A percentile compares a stretch with the other conserved stretches of the same genome.
These are phyloP conservation scores for Ophiorrhiza pumila DNA, from an alignment of 257 asterid genomes.

Conservation along the genomic window DNA sequence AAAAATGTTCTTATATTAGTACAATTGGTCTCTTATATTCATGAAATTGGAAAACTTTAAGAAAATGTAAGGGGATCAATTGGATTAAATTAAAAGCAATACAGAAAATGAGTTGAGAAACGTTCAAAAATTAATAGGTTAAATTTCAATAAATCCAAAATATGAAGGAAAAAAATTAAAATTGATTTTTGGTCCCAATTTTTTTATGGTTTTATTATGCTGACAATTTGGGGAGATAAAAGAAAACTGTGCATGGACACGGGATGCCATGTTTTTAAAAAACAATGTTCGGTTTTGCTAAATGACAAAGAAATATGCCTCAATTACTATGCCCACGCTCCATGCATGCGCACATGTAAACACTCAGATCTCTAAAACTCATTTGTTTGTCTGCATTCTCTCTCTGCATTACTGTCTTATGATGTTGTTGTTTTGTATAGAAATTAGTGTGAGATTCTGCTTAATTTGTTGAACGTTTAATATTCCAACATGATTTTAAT, in stretches of 20 bases:
- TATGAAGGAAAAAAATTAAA: neutral
- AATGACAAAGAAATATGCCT: conserved; percentile 36
- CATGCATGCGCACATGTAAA: conserved; percentile 41
- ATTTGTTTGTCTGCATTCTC: conserved; percentile 26
- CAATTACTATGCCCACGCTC: conserved; percentile 29
- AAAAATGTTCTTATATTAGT: no score
- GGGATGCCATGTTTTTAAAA: conserved; percentile 14
- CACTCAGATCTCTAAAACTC: conserved; percentile 30
- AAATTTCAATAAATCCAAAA: no score
- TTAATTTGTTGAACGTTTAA: conserved; percentile 31
- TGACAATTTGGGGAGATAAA: neutral
- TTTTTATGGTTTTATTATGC: no score
- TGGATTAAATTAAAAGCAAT: no score
- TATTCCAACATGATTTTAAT: conserved; percentile 3
- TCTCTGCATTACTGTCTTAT: no score
- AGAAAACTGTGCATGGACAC: conserved; percentile 14
- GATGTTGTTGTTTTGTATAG: conserved; percentile 8
- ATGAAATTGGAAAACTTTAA: no score
- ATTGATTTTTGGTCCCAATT: no score
- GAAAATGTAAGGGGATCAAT: no score
- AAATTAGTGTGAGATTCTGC: conserved; percentile 27
- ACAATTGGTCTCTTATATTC: no score
- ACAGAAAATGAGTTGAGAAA: no score
- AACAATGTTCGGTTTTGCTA: conserved; percentile 21
- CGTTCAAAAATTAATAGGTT: neutral